Evolutionary conservation across 257 asterid species (phyloP).

Genomic region (Marsdenia floribunda): DNA sequence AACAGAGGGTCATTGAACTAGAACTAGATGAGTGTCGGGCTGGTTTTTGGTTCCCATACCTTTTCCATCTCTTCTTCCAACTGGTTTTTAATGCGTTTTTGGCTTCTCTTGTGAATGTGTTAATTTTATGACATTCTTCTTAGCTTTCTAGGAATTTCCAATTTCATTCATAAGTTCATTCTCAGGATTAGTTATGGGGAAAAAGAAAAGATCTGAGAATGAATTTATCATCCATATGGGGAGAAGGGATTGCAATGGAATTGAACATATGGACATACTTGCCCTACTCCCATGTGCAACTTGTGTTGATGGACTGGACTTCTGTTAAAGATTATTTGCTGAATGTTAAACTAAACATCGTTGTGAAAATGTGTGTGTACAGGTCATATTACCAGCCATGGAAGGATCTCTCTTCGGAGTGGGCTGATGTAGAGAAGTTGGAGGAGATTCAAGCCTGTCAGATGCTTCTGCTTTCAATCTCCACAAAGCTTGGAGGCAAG

Average conservation of each 20-base stretch:
- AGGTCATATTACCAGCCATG: slow-evolving; percentile 82
- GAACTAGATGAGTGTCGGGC: neutral
- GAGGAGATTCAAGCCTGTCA: slow-evolving; percentile 78
- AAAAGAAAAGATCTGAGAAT: neutral
- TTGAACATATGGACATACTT: neutral
- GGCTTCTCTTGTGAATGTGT: neutral
- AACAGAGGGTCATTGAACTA: neutral
- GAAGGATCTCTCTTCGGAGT: slow-evolving; percentile 49
- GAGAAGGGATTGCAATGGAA: neutral
- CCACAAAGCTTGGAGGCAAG: slow-evolving; percentile 39
- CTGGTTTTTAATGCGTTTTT: neutral
- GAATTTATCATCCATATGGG: neutral
- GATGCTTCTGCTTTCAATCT: slow-evolving; percentile 45
- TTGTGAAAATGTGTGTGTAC: slow-evolving; percentile 16
- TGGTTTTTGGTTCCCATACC: neutral
- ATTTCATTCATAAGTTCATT: neutral
- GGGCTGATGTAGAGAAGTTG: slow-evolving; percentile 30
- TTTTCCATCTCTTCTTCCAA: neutral
- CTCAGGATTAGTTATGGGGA: neutral
- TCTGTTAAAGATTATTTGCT: neutral
- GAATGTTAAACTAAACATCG: slow-evolving; percentile 3
- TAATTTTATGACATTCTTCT: neutral
- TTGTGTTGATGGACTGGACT: neutral
- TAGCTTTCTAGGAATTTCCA: neutral
- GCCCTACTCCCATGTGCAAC: neutral